These are phyloP conservation scores for Lasiosphaeria miniovina DNA, from an alignment of 495 filamentous ascomycete genomes.

Conservation along the genomic window DNA sequence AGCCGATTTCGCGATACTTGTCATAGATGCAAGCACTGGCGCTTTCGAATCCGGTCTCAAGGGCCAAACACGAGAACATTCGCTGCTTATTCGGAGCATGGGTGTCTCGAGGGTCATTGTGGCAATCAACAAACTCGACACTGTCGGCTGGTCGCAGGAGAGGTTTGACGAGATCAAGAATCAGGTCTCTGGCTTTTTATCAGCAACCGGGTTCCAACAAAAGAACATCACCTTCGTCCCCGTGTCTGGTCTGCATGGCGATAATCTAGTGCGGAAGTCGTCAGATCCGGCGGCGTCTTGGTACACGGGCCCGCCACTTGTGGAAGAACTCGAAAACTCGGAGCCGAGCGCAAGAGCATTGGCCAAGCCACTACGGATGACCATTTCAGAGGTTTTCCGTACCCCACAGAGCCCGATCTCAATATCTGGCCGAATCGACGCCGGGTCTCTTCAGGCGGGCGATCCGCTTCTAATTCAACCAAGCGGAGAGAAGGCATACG, in stretches of 20 bases:
- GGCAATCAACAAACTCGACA: slow-evolving; percentile 93
- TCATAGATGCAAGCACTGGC: slow-evolving; percentile 83
- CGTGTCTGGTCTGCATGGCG: slow-evolving; percentile 82
- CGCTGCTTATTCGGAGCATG: slow-evolving; percentile 85
- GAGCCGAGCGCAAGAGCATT: slow-evolving; percentile 68
- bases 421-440: slow-evolving; percentile 80
- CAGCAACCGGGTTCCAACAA: slow-evolving; percentile 70
- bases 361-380: slow-evolving; percentile 78
- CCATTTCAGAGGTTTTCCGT: slow-evolving; percentile 65
- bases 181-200: slow-evolving; percentile 79
- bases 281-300: slow-evolving; percentile 59
- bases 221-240: slow-evolving; percentile 85
- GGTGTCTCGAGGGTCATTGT: slow-evolving; percentile 84
- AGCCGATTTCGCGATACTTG: slow-evolving; percentile 93
- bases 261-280: slow-evolving; percentile 70
- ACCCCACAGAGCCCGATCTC: slow-evolving; percentile 76
- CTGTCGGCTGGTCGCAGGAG: slow-evolving; percentile 71
- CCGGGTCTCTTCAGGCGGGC: slow-evolving; percentile 78
- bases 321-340: slow-evolving; percentile 79
- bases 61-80: slow-evolving; percentile 93
- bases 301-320: slow-evolving; percentile 76
- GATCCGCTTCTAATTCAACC: slow-evolving; percentile 79
- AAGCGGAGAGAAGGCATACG: slow-evolving; percentile 68
- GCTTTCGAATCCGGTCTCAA: slow-evolving; percentile 91
- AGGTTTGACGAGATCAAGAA: slow-evolving; percentile 82